Conservation (phyloP, 2,329 filamentous ascomycete genomes). For the Cordyceps fumosorosea region DNA sequence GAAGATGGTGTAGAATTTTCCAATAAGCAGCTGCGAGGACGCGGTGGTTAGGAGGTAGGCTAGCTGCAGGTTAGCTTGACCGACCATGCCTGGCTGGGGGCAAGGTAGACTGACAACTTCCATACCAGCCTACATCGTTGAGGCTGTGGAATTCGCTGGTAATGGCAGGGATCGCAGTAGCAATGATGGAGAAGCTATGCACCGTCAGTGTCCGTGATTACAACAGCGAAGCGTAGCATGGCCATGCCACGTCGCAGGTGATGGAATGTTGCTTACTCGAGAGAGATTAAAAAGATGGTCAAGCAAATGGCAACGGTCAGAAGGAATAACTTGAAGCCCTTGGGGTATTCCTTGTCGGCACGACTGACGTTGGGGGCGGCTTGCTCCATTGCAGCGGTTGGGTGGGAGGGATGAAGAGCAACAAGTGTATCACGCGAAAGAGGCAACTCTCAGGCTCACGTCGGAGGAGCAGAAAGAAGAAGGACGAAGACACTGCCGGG, state of each 20-base stretch:
- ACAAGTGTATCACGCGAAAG: not conserved
- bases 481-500: not conserved
- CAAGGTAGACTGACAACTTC: not conserved
- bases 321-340: not conserved
- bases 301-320: not conserved
- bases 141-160: not conserved
- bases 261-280: not conserved
- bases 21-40: conserved; percentile 2
- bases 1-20: conserved; percentile 24
- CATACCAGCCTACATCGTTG: not conserved
- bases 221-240: not conserved
- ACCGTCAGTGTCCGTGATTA: not conserved
- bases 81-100: not conserved
- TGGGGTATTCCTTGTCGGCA: not conserved
- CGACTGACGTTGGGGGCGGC: not conserved
- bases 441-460: not conserved
- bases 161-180: conserved; percentile 1
- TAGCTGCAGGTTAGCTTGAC: not conserved
- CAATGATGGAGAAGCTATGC: not conserved
- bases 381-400: not conserved
- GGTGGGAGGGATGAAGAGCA: not conserved
- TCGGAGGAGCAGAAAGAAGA: not conserved
- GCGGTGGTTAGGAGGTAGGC: not conserved
- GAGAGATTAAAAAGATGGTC: not conserved
- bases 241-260: not conserved